Evolutionary conservation across 805 yeast genomes (phyloP).

Genomic region (Lipomyces sp.): DNA sequence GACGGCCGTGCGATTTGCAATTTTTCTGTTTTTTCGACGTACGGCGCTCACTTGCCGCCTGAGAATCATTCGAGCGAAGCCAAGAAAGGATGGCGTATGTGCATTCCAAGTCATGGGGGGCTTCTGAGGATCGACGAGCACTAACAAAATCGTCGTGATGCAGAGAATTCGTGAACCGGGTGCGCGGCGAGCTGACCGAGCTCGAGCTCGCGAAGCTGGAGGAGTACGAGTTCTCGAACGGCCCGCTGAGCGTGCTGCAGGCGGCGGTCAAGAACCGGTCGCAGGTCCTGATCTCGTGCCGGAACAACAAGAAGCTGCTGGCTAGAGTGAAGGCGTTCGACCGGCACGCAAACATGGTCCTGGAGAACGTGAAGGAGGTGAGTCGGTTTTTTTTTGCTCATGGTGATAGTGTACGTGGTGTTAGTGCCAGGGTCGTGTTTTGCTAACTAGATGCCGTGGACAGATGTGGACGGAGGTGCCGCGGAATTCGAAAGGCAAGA

Average conservation of each 20-base stretch:
- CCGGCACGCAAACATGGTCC: constrained; percentile 88
- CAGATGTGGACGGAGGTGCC: constrained; percentile 63
- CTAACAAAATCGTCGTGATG: background rate
- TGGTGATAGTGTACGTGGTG: background rate
- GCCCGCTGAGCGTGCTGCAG: constrained; percentile 87
- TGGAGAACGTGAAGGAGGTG: constrained; percentile 87
- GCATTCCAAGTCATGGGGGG: too few relatives aligned
- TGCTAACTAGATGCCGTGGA: too few relatives aligned
- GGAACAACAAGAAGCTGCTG: constrained; percentile 89
- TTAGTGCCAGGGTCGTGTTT: too few relatives aligned
- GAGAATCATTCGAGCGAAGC: too few relatives aligned
- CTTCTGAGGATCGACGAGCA: too few relatives aligned
- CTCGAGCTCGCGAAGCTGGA: constrained; percentile 77
- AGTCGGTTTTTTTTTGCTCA: constrained; percentile 3
- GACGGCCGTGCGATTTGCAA: too few relatives aligned
- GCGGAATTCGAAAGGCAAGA: constrained; percentile 63
- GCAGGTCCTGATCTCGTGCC: constrained; percentile 79
- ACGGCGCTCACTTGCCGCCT: too few relatives aligned
- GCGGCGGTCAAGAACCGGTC: constrained; percentile 71
- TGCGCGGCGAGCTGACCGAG: constrained; percentile 75
- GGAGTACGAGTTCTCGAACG: constrained; percentile 83
- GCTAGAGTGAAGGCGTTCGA: constrained; percentile 93
- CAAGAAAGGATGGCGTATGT: too few relatives aligned
- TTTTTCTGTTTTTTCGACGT: too few relatives aligned
- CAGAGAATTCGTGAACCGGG: constrained; percentile 67